Percentiles rank a stretch among this genome's conserved stretches.
Evolutionary conservation across 2,329 filamentous ascomycete genomes (phyloP).

Genomic region (Neoarthrinium moseri): DNA sequence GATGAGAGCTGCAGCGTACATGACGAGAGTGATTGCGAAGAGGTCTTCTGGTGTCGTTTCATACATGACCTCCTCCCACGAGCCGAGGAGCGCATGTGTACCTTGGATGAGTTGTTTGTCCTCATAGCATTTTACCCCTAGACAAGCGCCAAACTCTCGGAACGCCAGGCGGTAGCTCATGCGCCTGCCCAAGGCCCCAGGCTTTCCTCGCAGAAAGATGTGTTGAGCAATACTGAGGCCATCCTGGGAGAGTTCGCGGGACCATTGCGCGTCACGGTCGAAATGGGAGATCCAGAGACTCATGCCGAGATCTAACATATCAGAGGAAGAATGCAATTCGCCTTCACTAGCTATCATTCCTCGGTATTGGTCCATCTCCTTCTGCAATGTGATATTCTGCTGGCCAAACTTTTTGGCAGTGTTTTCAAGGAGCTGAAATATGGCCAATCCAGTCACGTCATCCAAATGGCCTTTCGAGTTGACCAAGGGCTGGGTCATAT

Average conservation of each 20-base stretch:
- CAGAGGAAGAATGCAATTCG: slow-evolving; percentile 41
- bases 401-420: slow-evolving; percentile 28
- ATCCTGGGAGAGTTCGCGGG: slow-evolving; percentile 31
- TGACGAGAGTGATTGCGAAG: slow-evolving; percentile 52
- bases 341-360: slow-evolving; percentile 41
- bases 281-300: slow-evolving; percentile 56
- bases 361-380: slow-evolving; percentile 53
- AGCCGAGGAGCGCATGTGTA: slow-evolving; percentile 27
- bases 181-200: slow-evolving; percentile 19
- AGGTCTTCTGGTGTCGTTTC: slow-evolving; percentile 36
- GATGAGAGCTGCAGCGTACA: slow-evolving; percentile 55
- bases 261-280: slow-evolving; percentile 32
- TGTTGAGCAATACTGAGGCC: slow-evolving; percentile 25
- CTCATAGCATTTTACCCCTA: slow-evolving; percentile 44
- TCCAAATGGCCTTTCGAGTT: slow-evolving; percentile 54
- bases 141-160: slow-evolving; percentile 51
- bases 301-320: slow-evolving; percentile 59
- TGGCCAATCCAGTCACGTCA: slow-evolving; percentile 51
- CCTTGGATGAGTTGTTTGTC: slow-evolving; percentile 21
- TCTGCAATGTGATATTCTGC: slow-evolving; percentile 29
- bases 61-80: slow-evolving; percentile 34
- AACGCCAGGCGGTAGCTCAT: slow-evolving; percentile 40
- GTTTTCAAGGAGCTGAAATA: slow-evolving; percentile 46
- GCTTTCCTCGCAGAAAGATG: slow-evolving; percentile 21
- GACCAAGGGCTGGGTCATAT: slow-evolving; percentile 46